Evolutionary conservation across 805 yeast species (phyloP), one percentile per base, ranked within the genome.

Genomic region (Yarrowia divulgata): DNA sequence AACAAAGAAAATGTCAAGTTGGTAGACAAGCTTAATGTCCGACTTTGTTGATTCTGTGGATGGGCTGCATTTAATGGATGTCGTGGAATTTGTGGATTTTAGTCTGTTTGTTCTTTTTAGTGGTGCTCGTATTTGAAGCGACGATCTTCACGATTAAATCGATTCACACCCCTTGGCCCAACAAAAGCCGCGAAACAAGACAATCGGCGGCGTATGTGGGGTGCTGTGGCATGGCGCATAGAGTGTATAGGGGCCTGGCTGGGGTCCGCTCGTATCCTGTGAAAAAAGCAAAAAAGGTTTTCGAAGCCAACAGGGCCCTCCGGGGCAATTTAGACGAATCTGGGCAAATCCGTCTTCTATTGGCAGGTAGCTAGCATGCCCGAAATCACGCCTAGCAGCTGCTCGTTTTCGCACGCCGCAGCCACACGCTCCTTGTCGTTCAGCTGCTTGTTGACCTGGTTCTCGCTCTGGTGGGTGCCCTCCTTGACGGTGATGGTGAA

Each of bases 401-500:
- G 99, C 69, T 90, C 97, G 75, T 95, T 95, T 76, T 95, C 99
- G 78, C 98, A 93, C 0, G 99, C 99, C 35, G 99, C 99, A 40
- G 97, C 96, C 0, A 95, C 98, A 71, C 99, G 83, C 79, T 95
- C 99, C 80, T 95, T 95, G 77, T 95, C 99, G 76, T 95, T 95
- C 71, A 95, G 84, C 80, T 95, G 99, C 77, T 94, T 94, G 79
- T 95, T 95, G 29, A 95, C 98, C 77, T 95, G 99, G 73, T 85
- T 86, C 77, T 95, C 99, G 76, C 97, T 90, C 78, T 95, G 98
- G 77, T 95, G 99, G 0, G 97, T 86, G 1, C 98, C 98, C 74
- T 91, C 91, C 75, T 93, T 93, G 63, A 95, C 85, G 48, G 90
- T 79, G 39, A 95, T 90, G 14, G 88, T 85, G 70, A 92, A 87